Percentiles rank a stretch among this genome's conserved stretches.
Evolutionary conservation across 495 filamentous ascomycete species (phyloP).

Genomic region (Annulohypoxylon nitens): DNA sequence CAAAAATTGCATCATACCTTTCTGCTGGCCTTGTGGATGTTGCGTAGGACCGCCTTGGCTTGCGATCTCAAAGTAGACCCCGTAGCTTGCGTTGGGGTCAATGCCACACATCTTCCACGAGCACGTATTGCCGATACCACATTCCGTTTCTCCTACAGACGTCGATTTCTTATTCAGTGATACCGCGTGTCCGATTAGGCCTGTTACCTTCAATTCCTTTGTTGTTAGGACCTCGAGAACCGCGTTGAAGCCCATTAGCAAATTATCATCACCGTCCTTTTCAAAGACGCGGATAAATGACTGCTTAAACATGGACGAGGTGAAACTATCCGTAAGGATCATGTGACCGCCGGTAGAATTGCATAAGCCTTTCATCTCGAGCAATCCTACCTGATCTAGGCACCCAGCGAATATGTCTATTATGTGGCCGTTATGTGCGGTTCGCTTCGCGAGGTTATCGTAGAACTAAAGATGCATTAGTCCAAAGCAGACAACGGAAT

Average conservation of each 20-base stretch:
- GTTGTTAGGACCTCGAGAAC: slow-evolving; percentile 96
- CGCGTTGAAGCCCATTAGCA: slow-evolving; percentile 99
- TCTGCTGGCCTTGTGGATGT: slow-evolving; percentile 86
- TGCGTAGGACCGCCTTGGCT: slow-evolving; percentile 90
- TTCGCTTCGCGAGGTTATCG: slow-evolving; percentile 94
- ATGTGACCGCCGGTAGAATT: slow-evolving; percentile 98
- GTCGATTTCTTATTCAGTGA: slow-evolving; percentile 98
- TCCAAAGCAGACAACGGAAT: slow-evolving; percentile 2
- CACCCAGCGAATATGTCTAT: slow-evolving; percentile 99
- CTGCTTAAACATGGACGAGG: slow-evolving; percentile 99
- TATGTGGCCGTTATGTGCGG: slow-evolving; percentile 96
- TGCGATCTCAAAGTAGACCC: slow-evolving; percentile 97
- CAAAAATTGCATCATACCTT: slow-evolving; percentile 98
- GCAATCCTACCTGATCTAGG: slow-evolving; percentile 95
- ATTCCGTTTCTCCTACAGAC: slow-evolving; percentile 97
- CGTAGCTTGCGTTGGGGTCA: slow-evolving; percentile 92
- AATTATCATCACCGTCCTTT: slow-evolving; percentile 92
- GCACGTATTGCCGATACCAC: slow-evolving; percentile 98
- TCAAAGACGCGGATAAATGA: slow-evolving; percentile 98
- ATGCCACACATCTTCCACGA: slow-evolving; percentile 99
- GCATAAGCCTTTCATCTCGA: slow-evolving; percentile 98
- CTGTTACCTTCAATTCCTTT: slow-evolving; percentile 98
- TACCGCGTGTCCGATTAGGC: slow-evolving; percentile 95
- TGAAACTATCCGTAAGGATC: slow-evolving; percentile 99
- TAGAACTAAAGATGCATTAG: slow-evolving; percentile 80